Percentiles rank a stretch among this genome's conserved stretches.
These are phyloP conservation scores for Monilinia laxa DNA, from an alignment of 2,329 filamentous ascomycete genomes.

Conservation along the genomic window DNA sequence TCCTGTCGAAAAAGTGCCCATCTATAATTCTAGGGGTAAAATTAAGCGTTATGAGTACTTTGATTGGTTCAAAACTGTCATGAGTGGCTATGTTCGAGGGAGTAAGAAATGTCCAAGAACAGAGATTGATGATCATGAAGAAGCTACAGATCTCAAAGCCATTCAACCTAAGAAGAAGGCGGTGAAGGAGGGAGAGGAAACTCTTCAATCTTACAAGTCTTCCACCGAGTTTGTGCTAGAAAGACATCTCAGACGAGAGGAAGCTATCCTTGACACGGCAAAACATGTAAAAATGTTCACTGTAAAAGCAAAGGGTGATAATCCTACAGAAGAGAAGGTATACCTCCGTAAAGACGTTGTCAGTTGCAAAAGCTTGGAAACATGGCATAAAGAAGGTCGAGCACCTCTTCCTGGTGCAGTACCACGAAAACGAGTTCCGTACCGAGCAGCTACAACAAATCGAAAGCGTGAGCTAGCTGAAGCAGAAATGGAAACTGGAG, in stretches of 20 bases:
- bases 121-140: slow-evolving; percentile 75
- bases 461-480: slow-evolving; percentile 88
- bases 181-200: slow-evolving; percentile 73
- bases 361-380: slow-evolving; percentile 85
- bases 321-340: slow-evolving; percentile 75
- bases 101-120: slow-evolving; percentile 56
- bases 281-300: slow-evolving; percentile 72
- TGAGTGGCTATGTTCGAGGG: slow-evolving; percentile 68
- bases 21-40: slow-evolving; percentile 76
- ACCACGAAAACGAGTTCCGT: slow-evolving; percentile 83
- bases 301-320: slow-evolving; percentile 69
- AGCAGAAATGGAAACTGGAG: slow-evolving; percentile 69
- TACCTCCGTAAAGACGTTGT: slow-evolving; percentile 78
- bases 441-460: slow-evolving; percentile 85
- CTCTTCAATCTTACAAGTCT: slow-evolving; percentile 82
- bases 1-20: slow-evolving; percentile 73
- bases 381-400: slow-evolving; percentile 95
- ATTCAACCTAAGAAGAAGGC: slow-evolving; percentile 71
- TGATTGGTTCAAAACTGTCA: slow-evolving; percentile 84
- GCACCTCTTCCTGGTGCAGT: slow-evolving; percentile 67
- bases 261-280: slow-evolving; percentile 72
- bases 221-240: slow-evolving; percentile 83
- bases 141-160: slow-evolving; percentile 72
- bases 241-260: slow-evolving; percentile 85
- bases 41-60: slow-evolving; percentile 72